These are phyloP conservation scores for Hymenoscyphus fraxineus DNA, from an alignment of 2,329 filamentous ascomycete species.

Conservation along the genomic window DNA sequence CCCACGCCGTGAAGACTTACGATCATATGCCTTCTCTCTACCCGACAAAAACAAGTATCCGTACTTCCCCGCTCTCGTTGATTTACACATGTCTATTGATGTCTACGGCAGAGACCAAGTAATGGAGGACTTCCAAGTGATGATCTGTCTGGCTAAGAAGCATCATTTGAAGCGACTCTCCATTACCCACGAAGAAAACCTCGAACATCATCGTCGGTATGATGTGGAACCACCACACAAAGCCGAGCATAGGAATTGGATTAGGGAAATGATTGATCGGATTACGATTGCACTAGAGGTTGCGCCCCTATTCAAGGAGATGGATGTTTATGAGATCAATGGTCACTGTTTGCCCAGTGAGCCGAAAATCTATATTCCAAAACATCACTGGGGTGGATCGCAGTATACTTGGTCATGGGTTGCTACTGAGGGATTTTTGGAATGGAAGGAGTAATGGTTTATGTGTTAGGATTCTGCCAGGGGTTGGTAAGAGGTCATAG, in stretches of 20 bases:
- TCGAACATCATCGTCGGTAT: background rate
- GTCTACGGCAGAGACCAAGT: background rate
- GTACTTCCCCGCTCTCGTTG: background rate
- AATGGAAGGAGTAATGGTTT: no score
- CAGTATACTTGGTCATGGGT: background rate
- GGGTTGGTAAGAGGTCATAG: no score
- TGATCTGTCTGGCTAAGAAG: background rate
- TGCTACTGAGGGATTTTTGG: background rate
- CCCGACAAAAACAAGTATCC: background rate
- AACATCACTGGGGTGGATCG: background rate
- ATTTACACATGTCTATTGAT: background rate
- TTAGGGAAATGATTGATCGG: background rate
- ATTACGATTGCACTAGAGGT: background rate
- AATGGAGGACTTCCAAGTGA: background rate
- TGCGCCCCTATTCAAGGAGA: background rate
- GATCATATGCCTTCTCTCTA: background rate
- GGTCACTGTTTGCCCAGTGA: background rate
- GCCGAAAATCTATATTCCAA: background rate
- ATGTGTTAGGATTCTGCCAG: no score
- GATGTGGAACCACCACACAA: background rate
- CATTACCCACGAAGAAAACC: background rate
- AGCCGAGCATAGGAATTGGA: background rate
- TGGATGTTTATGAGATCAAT: background rate
- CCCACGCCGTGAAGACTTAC: background rate
- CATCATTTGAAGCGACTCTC: background rate